Percentiles rank a stretch among this genome's conserved stretches.
phyloP scores from a whole-genome alignment of 2,329 filamentous ascomycete genomes.

The Gremmenia infestans region DNA sequence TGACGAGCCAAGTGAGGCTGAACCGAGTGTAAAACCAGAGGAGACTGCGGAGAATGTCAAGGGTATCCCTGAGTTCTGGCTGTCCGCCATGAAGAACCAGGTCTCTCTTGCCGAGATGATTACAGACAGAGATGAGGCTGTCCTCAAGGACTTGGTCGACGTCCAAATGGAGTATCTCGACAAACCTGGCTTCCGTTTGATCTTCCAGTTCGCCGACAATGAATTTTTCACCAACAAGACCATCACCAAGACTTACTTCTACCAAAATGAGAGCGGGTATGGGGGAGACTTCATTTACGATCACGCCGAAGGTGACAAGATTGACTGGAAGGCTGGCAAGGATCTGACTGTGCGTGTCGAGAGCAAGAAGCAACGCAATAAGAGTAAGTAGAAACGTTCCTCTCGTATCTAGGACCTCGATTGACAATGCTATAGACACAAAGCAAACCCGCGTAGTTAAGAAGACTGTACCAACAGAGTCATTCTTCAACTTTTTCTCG shows the following conservation, averaged over 20 bases:
- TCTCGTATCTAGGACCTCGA: neutral
- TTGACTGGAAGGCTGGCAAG: slow-evolving; percentile 91
- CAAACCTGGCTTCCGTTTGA: slow-evolving; percentile 94
- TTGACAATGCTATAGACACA: slow-evolving; percentile 59
- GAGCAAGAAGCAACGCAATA: slow-evolving; percentile 99
- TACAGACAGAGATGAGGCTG: slow-evolving; percentile 92
- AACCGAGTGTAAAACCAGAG: slow-evolving; percentile 43
- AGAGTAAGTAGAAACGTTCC: slow-evolving; percentile 62
- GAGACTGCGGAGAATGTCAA: slow-evolving; percentile 50
- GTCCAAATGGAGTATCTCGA: slow-evolving; percentile 99
- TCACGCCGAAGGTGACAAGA: slow-evolving; percentile 96
- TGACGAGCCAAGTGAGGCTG: slow-evolving; percentile 52
- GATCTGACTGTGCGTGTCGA: slow-evolving; percentile 92
- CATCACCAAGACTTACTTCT: slow-evolving; percentile 97
- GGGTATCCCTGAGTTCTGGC: slow-evolving; percentile 98
- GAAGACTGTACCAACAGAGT: slow-evolving; percentile 97
- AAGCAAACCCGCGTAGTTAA: slow-evolving; percentile 99
- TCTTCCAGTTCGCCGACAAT: slow-evolving; percentile 95
- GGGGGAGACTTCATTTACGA: slow-evolving; percentile 99
- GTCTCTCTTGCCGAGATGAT: slow-evolving; percentile 97
- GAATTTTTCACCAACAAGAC: slow-evolving; percentile 97
- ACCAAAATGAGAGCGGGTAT: slow-evolving; percentile 97
- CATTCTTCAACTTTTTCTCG: slow-evolving; percentile 91
- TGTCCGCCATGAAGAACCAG: slow-evolving; percentile 99
- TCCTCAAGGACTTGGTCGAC: slow-evolving; percentile 83